phyloP scores from a whole-genome alignment of 1,284 basidiomycete genomes.

The Inonotus obliquus region DNA sequence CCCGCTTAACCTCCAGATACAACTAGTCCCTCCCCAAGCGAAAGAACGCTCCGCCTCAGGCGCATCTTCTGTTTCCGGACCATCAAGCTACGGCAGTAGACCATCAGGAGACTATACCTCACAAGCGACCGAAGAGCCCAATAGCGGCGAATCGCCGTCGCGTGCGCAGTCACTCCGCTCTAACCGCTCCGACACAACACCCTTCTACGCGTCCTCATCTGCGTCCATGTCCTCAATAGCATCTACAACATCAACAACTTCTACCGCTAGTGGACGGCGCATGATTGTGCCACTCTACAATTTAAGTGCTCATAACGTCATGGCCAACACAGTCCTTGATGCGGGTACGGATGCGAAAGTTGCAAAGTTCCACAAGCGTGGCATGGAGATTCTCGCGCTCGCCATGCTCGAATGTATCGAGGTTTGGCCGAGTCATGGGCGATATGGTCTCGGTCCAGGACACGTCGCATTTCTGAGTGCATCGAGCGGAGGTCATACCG shows the following conservation, averaged over 20 bases:
- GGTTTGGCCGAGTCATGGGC: slow-evolving; percentile 44
- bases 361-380: slow-evolving; percentile 83
- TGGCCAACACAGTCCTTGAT: slow-evolving; percentile 87
- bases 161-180: slow-evolving; percentile 33
- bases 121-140: slow-evolving; percentile 31
- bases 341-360: slow-evolving; percentile 94
- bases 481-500: slow-evolving; percentile 18
- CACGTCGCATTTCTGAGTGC: slow-evolving; percentile 18
- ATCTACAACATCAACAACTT: slow-evolving; percentile 43
- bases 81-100: slow-evolving; percentile 33
- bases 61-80: slow-evolving; percentile 19
- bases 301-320: slow-evolving; percentile 87
- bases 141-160: slow-evolving; percentile 24
- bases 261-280: slow-evolving; percentile 47
- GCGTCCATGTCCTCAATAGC: slow-evolving; percentile 41
- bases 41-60: slow-evolving; percentile 34
- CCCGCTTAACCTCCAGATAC: slow-evolving; percentile 90
- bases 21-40: slow-evolving; percentile 74
- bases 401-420: slow-evolving; percentile 81
- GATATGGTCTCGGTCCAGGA: neutral
- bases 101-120: slow-evolving; percentile 29
- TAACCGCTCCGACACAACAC: slow-evolving; percentile 42
- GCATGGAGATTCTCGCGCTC: slow-evolving; percentile 77
- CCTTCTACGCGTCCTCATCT: slow-evolving; percentile 41
- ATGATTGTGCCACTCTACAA: slow-evolving; percentile 94